Base-by-base conservation (phyloP, 768 basidiomycete genomes). In the Pleurotus cornucopiae region DNA sequence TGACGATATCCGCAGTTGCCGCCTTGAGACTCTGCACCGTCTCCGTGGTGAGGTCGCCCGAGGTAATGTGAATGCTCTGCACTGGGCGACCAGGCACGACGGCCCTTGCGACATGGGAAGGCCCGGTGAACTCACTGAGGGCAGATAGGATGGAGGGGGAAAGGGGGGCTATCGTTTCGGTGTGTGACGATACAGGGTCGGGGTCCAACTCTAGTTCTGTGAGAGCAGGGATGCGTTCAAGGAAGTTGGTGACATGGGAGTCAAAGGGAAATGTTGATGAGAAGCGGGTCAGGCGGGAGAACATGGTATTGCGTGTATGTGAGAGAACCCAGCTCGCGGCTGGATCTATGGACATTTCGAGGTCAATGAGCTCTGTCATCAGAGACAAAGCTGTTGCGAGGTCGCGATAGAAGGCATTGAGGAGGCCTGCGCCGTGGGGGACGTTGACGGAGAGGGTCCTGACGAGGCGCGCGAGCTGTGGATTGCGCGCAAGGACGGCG, bases 1-100 rank as follows among this genome's bases (percentile, higher is more conserved):
- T 74, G 58, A 76, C 69, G 40, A 90, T 70, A 57, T 73, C 75
- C 13, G 76, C 73, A 30, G 82, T 75, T 26, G 84, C 71, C 51
- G 69, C 61, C 11, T 83, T 75, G 46, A 89, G 75, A 25, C 70
- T 69, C 45, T 72, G 72, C 20, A 87, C 72, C 62, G 84, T 76
- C 23, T 78, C 80, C 60, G 83, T 81, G 20, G 79, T 73, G 59
- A 89, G 70, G 67, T 82, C 80, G 26, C 82, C 76, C n/a, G 76
- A 80, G 57, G 76, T 78, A 55, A 91, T 76, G 66, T 84, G 80
- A 48, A 91, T 76, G 63, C 76, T 77, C 58, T 80, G 71, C 39
- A 90, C 75, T 7, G 89, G 87, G 18, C 88, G 81, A 13, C 84
- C 82, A 44, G 85, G 86, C 2, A 87, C 76, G 62, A 90, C 70